These are phyloP conservation scores for Rhodotorula kratochvilovae DNA, from an alignment of 768 basidiomycete genomes.

Conservation along the genomic window DNA sequence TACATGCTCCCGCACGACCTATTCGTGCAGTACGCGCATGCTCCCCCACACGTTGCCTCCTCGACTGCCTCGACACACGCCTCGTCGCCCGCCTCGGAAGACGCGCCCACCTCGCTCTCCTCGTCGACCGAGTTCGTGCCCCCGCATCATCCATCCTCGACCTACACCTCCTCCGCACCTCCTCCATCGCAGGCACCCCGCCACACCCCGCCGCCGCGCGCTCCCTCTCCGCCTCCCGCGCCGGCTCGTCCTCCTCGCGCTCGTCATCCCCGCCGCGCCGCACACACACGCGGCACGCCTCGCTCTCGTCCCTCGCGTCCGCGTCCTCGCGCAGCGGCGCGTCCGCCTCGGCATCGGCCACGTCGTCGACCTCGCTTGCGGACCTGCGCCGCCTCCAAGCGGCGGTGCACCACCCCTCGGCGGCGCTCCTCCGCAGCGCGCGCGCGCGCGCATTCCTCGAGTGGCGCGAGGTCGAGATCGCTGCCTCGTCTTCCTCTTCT, in stretches of 20 bases:
- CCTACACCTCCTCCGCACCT: neutral
- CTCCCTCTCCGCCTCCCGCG: conserved; percentile 9
- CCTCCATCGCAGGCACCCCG: conserved; percentile 3
- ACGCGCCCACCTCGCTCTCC: neutral
- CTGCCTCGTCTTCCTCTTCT: neutral
- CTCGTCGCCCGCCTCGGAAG: conserved; percentile 9
- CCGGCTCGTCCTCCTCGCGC: neutral
- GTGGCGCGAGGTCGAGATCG: conserved; percentile 35
- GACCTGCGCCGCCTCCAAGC: conserved; percentile 11
- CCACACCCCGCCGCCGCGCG: neutral
- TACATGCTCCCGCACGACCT: conserved; percentile 31
- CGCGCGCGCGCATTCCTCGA: conserved; percentile 13
- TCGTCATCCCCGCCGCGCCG: conserved; percentile 1
- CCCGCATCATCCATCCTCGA: neutral
- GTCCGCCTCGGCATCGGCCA: neutral
- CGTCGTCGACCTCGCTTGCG: neutral
- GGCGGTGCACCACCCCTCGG: neutral
- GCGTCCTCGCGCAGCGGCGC: no score
- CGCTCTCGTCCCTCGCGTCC: neutral
- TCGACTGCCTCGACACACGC: neutral
- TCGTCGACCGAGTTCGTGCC: neutral
- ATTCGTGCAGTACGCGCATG: conserved; percentile 9
- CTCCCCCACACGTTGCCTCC: neutral
- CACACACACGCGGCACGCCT: neutral
- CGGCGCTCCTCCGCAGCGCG: neutral